Evolutionary conservation across 2,329 filamentous ascomycete species (phyloP), one percentile per base, ranked within the genome.

Genomic region (Escovopsis weberi): DNA sequence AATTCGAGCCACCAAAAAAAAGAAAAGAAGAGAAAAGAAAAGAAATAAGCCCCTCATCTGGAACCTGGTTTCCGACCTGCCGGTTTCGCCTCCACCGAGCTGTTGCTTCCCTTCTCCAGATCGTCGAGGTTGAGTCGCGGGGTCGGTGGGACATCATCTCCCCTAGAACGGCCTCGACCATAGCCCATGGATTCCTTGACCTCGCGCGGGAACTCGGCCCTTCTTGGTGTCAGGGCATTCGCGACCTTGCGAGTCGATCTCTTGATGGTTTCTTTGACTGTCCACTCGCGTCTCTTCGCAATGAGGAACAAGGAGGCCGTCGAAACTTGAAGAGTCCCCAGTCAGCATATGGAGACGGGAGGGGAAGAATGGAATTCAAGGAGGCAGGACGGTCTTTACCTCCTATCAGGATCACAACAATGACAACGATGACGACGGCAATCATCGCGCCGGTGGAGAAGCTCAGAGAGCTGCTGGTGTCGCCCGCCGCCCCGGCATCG

Each of bases 261-360:
- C 43, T 80, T 74, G 44, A 93, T 68, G 28, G 71, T 82, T 56
- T 84, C 76, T 45, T 79, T 75, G 50, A 91, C 68, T 50, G 79
- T 82, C 85, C 85, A 91, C 60, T 88, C 83, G 38, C 80, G 76
- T 65, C 85, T 87, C 69, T 91, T 91, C 43, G 85, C 82, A 33
- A 89, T 59, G 59, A 80, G 85, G 65, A 83, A 93, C 26, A 91
- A 74, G 2, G 76, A 64, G 3, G 78, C 74, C 32, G 73, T 80
- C 19, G 68, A 69, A 48, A 80, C 82, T 82, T 9, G 4, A 9
- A 30, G 28, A 7, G 2, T 18, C 10, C 12, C 19, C 33, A 11
- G 26, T 10, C 12, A 11, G 28, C 28, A 32, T 32, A 9, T 9
- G 28, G 28, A 32, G 11, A 32, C 8, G 28, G 28, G 7, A 32